Base-by-base conservation (phyloP, 345 rosid genomes). In the Salix suchowensis region DNA sequence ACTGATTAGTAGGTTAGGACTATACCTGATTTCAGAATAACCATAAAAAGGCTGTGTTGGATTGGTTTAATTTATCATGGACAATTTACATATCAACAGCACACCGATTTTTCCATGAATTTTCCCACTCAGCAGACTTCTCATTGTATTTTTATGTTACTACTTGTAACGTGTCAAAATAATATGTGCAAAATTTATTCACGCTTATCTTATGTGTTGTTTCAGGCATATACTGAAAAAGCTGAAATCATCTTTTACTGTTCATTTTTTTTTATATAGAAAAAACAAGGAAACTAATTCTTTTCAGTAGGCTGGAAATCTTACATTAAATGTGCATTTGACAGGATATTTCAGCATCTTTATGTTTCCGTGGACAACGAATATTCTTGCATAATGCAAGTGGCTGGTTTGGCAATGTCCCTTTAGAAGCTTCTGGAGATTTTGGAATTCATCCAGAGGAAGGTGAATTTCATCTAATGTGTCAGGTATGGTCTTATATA, bases 381-480 rank as follows among this genome's bases (percentile, higher is more conserved):
- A 83, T 95, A 78, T 95, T 95, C 84, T 87, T 95, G 72, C 97
- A 95, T 75, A 93, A 95, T 83, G 84, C 96, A 74, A 90, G 88
- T 85, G 98, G 98, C 77, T 88, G 92, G 94, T 95, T 90, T 88
- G 98, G 98, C 72, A 86, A 85, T 78, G 88, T 89, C 88, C 98
- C 98, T 48, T 85, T 95, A 76, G 98, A 95, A 88, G 97, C 97
- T 86, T 95, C 98, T 78, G 97, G 98, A 84, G 96, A 93, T 87
- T 90, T 93, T 79, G 98, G 98, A 68, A 93, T 95, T 74, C 94
- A 95, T 86, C 98, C 98, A 32, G 96, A 93, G 86, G 98, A 95
- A 62, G 98, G 98, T 76, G 97, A 95, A 88, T 95, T 91, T 85
- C 98, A 95, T 77, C 82, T 95, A 32, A 95, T 95, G 98, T 95